A percentile compares a stretch with the other conserved stretches of the same genome.
Evolutionary conservation across 2,329 filamentous ascomycete genomes (phyloP).

Genomic region (Botryotinia globosa): DNA sequence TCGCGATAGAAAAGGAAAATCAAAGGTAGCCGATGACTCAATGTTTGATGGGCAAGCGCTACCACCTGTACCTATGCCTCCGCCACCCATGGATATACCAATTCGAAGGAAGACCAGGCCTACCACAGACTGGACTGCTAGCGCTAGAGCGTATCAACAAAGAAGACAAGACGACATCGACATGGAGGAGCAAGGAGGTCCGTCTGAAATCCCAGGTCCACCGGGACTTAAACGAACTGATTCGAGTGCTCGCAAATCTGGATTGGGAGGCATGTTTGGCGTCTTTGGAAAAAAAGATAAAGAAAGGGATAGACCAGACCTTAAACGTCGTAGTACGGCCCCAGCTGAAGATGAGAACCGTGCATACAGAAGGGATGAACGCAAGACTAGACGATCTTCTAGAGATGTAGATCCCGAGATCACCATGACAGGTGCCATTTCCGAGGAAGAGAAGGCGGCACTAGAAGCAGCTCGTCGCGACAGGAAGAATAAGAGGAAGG

Average conservation of each 20-base stretch:
- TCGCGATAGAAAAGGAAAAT: slow-evolving; percentile 42
- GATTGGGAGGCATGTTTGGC: slow-evolving; percentile 60
- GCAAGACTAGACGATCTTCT: slow-evolving; percentile 40
- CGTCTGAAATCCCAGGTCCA: slow-evolving; percentile 40
- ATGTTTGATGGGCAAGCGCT: slow-evolving; percentile 28
- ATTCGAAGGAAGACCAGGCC: slow-evolving; percentile 30
- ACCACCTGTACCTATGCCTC: slow-evolving; percentile 38
- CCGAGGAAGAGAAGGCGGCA: slow-evolving; percentile 59
- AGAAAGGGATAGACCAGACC: slow-evolving; percentile 44
- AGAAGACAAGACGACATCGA: slow-evolving; percentile 61
- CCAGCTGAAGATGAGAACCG: slow-evolving; percentile 51
- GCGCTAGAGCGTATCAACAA: slow-evolving; percentile 55
- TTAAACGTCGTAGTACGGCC: slow-evolving; percentile 50
- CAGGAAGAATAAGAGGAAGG: slow-evolving; percentile 41
- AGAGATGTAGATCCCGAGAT: slow-evolving; percentile 48
- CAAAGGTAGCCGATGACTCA: slow-evolving; percentile 43
- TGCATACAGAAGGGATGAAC: slow-evolving; percentile 38
- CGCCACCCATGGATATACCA: slow-evolving; percentile 33
- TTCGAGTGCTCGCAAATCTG: slow-evolving; percentile 60
- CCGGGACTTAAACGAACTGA: slow-evolving; percentile 54
- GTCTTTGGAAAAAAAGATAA: slow-evolving; percentile 39
- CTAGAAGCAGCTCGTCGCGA: slow-evolving; percentile 61
- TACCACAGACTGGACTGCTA: slow-evolving; percentile 38
- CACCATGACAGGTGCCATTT: slow-evolving; percentile 45
- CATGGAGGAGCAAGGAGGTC: slow-evolving; percentile 52